A percentile compares a stretch with the other conserved stretches of the same genome.
Conservation (phyloP, 2,329 filamentous ascomycete genomes). For the Alternaria novae-zelandiae region DNA sequence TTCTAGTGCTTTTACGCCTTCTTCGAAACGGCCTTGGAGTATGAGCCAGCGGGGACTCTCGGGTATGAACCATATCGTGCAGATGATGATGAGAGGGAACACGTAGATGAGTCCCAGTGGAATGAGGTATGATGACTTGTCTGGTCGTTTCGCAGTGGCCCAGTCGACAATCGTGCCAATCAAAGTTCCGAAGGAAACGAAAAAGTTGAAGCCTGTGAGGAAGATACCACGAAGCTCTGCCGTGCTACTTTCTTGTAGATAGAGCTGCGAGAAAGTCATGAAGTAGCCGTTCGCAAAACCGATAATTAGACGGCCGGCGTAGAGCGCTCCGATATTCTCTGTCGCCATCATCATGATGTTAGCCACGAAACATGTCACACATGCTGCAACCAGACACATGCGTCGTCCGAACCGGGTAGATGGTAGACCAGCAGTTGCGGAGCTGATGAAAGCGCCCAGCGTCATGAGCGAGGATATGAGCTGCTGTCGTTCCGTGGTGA, state of each 20-base stretch:
- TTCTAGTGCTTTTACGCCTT: slow-evolving; percentile 48
- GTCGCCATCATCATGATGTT: slow-evolving; percentile 67
- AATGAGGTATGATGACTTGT: slow-evolving; percentile 52
- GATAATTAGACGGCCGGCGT: slow-evolving; percentile 62
- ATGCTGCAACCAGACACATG: slow-evolving; percentile 55
- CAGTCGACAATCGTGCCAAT: slow-evolving; percentile 61
- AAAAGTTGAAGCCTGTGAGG: slow-evolving; percentile 57
- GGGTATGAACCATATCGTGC: slow-evolving; percentile 44
- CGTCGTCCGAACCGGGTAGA: slow-evolving; percentile 54
- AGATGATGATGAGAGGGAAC: slow-evolving; percentile 50
- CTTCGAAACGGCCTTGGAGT: slow-evolving; percentile 37
- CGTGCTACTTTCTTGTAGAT: slow-evolving; percentile 59
- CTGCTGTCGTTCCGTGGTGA: slow-evolving; percentile 50
- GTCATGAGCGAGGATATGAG: slow-evolving; percentile 56
- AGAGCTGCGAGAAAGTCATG: slow-evolving; percentile 61
- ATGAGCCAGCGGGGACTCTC: slow-evolving; percentile 45
- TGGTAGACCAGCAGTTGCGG: slow-evolving; percentile 48
- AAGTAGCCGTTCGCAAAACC: slow-evolving; percentile 64
- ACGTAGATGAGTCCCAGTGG: slow-evolving; percentile 62
- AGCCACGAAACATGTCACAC: slow-evolving; percentile 57
- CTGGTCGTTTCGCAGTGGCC: slow-evolving; percentile 48
- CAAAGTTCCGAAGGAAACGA: slow-evolving; percentile 53
- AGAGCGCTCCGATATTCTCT: slow-evolving; percentile 59
- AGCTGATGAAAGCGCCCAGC: slow-evolving; percentile 54
- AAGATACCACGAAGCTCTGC: slow-evolving; percentile 59